Evolutionary conservation across 2,329 filamentous ascomycete genomes (phyloP), one percentile per base, ranked within the genome.

Genomic region (Fusarium begoniae): DNA sequence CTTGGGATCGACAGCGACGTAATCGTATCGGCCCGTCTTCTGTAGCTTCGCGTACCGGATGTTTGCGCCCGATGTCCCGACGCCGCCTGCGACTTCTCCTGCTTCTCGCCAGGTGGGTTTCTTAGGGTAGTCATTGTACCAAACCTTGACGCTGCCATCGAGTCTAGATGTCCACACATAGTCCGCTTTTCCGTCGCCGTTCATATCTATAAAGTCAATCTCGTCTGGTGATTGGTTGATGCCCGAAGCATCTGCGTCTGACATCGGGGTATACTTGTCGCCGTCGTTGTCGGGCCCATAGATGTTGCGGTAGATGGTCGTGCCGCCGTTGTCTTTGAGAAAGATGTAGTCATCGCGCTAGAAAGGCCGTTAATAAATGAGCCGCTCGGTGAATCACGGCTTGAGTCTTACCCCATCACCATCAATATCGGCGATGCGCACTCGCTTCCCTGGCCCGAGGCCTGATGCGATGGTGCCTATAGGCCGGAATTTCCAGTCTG

Each of bases 71-170:
- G 65, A 70, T 8, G 65, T 70, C 0, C 65, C 54, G 3, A 69
- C 59, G 3, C 54, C 65, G 3, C 56, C 65, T 5, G 65, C 47
- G 1, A 60, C 26, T 12, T 64, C 55, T 3, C 50, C 68, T 0
- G 37, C 54, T 37, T 65, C 70, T 40, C 45, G 41, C 65, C 54
- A 70, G 12, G 51, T 59, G 0, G 59, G 58, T 6, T 55, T 58
- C 10, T 58, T 69, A 2, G 58, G 51, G 22, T 69, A 69, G 44
- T 70, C 26, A 14, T 70, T 70, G 14, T 57, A 57, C 67, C 54
- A 70, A 17, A 69, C 56, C 10, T 69, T 63, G 32, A 70, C 48
- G 0, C 47, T 30, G 2, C 67, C 54, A 22, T 69, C 53, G 10
- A 69, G 54, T 8, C 18, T 38, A 2, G 32, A 22, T 5, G 51